phyloP scores from a whole-genome alignment of 2,329 filamentous ascomycete species.

The Aspergillus tubingensis region DNA sequence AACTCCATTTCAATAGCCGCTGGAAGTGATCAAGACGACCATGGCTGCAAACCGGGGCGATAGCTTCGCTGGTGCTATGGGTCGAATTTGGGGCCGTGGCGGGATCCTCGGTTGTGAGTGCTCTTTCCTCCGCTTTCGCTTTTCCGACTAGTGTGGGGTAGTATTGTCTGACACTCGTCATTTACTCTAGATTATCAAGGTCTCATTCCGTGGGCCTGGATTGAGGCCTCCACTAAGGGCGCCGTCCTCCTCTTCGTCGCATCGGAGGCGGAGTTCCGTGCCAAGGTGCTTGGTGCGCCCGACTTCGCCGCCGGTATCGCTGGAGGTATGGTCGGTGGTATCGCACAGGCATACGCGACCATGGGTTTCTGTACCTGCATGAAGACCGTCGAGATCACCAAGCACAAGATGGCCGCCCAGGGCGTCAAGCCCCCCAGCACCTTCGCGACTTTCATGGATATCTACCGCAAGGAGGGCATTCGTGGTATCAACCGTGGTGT shows the following conservation, averaged over 20 bases:
- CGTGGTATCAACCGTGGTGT: conserved; percentile 97
- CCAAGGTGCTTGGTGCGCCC: conserved; percentile 75
- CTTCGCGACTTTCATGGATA: conserved; percentile 93
- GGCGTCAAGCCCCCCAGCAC: conserved; percentile 87
- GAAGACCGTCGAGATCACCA: conserved; percentile 99
- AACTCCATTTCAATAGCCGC: conserved; percentile 70
- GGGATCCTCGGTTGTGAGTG: conserved; percentile 87
- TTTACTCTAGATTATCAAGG: conserved; percentile 83
- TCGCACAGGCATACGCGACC: conserved; percentile 97
- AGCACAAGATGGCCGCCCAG: conserved; percentile 85
- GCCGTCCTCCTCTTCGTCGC: conserved; percentile 98
- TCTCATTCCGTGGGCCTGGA: conserved; percentile 99
- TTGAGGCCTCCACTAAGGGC: conserved; percentile 99
- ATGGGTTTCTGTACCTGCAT: conserved; percentile 99
- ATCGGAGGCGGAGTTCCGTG: conserved; percentile 96
- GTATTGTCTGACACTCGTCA: conserved; percentile 18
- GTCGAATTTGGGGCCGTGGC: conserved; percentile 89
- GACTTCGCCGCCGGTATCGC: conserved; percentile 87
- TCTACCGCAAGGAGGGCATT: conserved; percentile 93
- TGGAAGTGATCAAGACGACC: conserved; percentile 99
- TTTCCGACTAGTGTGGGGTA: conserved; percentile 18
- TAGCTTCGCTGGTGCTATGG: conserved; percentile 77
- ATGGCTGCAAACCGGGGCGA: conserved; percentile 97
- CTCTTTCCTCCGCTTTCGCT: conserved; percentile 11
- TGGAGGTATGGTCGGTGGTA: conserved; percentile 89